Evolutionary conservation across 208 protist genomes (phyloP).

Genomic region (Crithidia bombi): DNA sequence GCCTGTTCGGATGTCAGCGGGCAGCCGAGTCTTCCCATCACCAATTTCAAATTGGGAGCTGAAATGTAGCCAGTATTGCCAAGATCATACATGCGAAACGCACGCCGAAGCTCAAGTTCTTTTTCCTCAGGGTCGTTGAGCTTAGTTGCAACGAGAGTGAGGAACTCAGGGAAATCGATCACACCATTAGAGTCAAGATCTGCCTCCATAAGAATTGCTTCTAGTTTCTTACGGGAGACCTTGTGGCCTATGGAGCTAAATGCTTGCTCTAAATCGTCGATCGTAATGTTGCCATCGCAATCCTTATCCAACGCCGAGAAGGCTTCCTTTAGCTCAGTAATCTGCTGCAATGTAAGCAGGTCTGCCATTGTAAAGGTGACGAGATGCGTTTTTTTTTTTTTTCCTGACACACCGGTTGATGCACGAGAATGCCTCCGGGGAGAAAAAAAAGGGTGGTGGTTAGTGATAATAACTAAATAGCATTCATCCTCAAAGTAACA

Average conservation of each 20-base stretch:
- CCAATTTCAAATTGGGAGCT: conserved; percentile 87
- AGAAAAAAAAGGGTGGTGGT: too few relatives aligned
- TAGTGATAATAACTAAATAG: too few relatives aligned
- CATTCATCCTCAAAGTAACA: too few relatives aligned
- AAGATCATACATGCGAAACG: conserved; percentile 95
- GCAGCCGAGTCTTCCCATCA: conserved; percentile 94
- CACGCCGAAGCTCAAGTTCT: conserved; percentile 91
- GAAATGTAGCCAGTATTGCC: conserved; percentile 95
- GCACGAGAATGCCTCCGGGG: too few relatives aligned
- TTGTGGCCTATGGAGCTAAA: conserved; percentile 99
- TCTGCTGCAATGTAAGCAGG: conserved; percentile 98
- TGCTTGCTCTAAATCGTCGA: conserved; percentile 99
- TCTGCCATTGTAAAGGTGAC: conserved; percentile 78
- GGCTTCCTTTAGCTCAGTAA: conserved; percentile 99
- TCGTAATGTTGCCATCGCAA: conserved; percentile 98
- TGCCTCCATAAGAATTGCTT: conserved; percentile 96
- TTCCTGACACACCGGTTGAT: too few relatives aligned
- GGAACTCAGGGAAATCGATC: conserved; percentile 98
- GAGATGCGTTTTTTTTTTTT: neutral
- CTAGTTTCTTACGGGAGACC: conserved; percentile 91
- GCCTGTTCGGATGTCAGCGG: conserved; percentile 90
- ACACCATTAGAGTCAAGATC: conserved; percentile 98
- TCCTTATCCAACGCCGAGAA: conserved; percentile 99
- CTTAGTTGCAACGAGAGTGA: conserved; percentile 90
- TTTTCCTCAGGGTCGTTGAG: conserved; percentile 92